These are phyloP conservation scores for Chalciporus pseudorubinellus DNA, from an alignment of 768 basidiomycete genomes.

Conservation along the genomic window DNA sequence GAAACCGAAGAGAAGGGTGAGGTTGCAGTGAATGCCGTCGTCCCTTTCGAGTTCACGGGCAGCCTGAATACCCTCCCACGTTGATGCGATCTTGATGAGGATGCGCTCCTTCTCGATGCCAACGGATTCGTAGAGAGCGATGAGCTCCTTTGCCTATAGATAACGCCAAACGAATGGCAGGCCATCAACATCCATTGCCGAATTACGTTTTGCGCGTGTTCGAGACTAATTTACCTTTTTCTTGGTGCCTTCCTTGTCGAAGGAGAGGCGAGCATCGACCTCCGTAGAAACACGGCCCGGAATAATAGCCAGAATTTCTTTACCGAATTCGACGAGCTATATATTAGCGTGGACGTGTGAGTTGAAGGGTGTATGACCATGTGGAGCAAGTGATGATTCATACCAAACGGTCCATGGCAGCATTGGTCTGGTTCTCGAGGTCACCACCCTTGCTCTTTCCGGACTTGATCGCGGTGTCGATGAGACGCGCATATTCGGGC, in stretches of 20 bases:
- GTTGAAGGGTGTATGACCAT: conserved; percentile 4
- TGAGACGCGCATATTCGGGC: conserved; percentile 76
- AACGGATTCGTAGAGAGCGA: conserved; percentile 90
- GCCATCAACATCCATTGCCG: conserved; percentile 9
- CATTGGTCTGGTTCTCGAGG: conserved; percentile 70
- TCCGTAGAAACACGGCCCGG: conserved; percentile 99
- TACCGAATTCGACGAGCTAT: conserved; percentile 96
- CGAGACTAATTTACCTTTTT: conserved; percentile 55
- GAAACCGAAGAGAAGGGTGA: conserved; percentile 98
- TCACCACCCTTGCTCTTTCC: conserved; percentile 81
- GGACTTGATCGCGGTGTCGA: conserved; percentile 69
- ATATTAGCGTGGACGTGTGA: conserved; percentile 15
- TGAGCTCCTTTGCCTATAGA: conserved; percentile 76
- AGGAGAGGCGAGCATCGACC: conserved; percentile 96
- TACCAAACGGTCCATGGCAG: conserved; percentile 88
- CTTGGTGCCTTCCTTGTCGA: conserved; percentile 91
- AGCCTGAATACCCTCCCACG: conserved; percentile 99
- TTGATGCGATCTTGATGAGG: conserved; percentile 98
- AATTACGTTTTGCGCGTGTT: conserved; percentile 23
- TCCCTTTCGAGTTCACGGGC: conserved; percentile 93
- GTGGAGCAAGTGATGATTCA: conserved; percentile 31
- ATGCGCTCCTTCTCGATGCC: conserved; percentile 93
- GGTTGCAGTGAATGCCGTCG: conserved; percentile 96
- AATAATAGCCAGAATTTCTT: conserved; percentile 91
- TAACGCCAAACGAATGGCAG: conserved; percentile 8